Base-by-base conservation (phyloP, 208 protist species). In the Leishmania tarentolae region DNA sequence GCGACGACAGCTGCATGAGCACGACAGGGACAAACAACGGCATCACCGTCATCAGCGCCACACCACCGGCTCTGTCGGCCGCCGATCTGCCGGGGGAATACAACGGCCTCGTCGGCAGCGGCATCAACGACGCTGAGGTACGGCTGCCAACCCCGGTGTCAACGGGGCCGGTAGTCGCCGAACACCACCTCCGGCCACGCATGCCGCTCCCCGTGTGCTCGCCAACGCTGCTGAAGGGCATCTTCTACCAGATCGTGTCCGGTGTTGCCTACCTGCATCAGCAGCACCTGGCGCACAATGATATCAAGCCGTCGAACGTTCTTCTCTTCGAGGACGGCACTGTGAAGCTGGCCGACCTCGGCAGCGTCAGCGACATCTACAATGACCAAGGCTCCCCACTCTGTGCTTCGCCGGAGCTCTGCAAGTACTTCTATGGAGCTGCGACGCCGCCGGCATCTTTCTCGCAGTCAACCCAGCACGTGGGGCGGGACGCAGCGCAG, bases 361-460 rank as follows among this genome's bases (percentile, higher is more conserved):
- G 90, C 24, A 90, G 90, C 74, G 83, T 95, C 3, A 78, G 79
- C 21, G 85, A 76, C 24, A 72, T 65, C 7, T 97, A 91, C 85
- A 90, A 91, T 66, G 94, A 92, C 35, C 85, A 92, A 44, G 94
- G 94, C 80, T 95, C 97, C 6, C 93, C 96, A 4, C 92, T 97
- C 70, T 98, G 87, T 82, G 85, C 96, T 35, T 93, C 94, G 17
- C 97, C 97, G 52, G 95, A 99, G 85, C 75, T 97, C 71, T 95
- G 92, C 77, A 84, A 84, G 66, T 78, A 86, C 76, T 97, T 94
- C 71, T 97, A 95, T 83, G 84, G 82, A 37, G 81, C 77, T 40
- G 40, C 52, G 19, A 78, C 85, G 15, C 79, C 79, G 19, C 76
- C 82, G 11, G 5, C 75, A 28, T 79, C 75, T 15, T 79, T 85